Evolutionary conservation across 108 stramenopile species (phyloP), one percentile per base, ranked within the genome.

Genomic region (Licmophora abbreviata): DNA sequence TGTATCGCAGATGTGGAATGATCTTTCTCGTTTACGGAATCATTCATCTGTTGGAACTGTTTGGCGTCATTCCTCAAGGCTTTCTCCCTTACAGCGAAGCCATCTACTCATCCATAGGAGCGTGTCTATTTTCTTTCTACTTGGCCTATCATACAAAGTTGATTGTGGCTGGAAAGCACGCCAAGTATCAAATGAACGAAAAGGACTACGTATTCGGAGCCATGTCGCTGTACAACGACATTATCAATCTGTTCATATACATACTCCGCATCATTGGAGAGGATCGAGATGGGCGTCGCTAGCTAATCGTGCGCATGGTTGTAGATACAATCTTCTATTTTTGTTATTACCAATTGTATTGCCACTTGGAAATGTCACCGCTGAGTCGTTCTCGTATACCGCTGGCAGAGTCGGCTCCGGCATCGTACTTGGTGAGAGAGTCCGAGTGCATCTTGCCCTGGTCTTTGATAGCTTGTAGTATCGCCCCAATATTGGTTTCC

Each of bases 401-500:
- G 2, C 48, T 48, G 27, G 51, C 52, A 35, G 42, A 61, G 21
- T 74, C 53, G n/a, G 59, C 64, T 47, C 61, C 62, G 4, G 69
- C 63, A n/a, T 76, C 83, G 11, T 44, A 59, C 24, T 62, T 78
- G 23, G 51, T 82, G 43, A 90, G 56, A 12, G 71, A 73, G 47
- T 83, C 81, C 35, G 70, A 36, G 45, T 97, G 90, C 55, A 98
- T 77, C 43, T 76, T 93, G 26, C 79, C 92, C 62, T 97, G 97
- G 57, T 96, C 97, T 44, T 86, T 91, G 50, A 97, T 82, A 9
- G 95, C 81, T 40, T 82, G 72, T 31, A 99, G 63, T 51, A 99
- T 93, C 12, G 71, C 45, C 55, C 66, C 73, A 52, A 96, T 95
- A 71, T 96, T 98, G 14, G 97, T 99, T 61, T 99, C 99, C 50